Conservation (phyloP, 805 yeast genomes). For the Millerozyma miso region DNA sequence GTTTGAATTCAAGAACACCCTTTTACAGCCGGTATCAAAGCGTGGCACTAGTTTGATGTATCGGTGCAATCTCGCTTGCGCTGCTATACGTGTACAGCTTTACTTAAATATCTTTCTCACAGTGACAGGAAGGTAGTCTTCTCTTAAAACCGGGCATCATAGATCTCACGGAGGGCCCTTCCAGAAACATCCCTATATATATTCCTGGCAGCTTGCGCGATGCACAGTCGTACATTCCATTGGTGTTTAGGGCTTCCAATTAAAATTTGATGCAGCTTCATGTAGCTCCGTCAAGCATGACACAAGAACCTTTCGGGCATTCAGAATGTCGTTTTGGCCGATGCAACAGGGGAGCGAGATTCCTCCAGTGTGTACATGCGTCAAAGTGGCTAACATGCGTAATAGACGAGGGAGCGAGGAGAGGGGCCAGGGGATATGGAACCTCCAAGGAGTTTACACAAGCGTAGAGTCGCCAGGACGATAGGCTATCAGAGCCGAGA, state of each 20-base stretch:
- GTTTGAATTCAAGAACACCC: too few species aligned
- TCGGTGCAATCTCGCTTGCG: too few species aligned
- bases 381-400: too few species aligned
- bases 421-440: too few species aligned
- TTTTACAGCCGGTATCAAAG: too few species aligned
- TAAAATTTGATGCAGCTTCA: neutral
- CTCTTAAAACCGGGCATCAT: neutral
- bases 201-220: neutral
- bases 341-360: neutral
- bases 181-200: neutral
- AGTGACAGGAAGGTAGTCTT: neutral
- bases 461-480: too few species aligned
- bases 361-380: neutral
- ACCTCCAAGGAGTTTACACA: too few species aligned
- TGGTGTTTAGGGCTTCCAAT: neutral
- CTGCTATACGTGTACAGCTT: too few species aligned
- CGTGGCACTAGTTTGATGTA: too few species aligned
- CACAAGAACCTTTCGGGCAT: neutral
- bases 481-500: too few species aligned
- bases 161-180: neutral
- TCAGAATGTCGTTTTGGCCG: neutral
- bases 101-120: too few species aligned
- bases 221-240: neutral
- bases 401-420: too few species aligned
- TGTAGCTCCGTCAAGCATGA: neutral